Evolutionary conservation across 352 stramenopile genomes (phyloP).

Genomic region (Globisporangium spinosum): DNA sequence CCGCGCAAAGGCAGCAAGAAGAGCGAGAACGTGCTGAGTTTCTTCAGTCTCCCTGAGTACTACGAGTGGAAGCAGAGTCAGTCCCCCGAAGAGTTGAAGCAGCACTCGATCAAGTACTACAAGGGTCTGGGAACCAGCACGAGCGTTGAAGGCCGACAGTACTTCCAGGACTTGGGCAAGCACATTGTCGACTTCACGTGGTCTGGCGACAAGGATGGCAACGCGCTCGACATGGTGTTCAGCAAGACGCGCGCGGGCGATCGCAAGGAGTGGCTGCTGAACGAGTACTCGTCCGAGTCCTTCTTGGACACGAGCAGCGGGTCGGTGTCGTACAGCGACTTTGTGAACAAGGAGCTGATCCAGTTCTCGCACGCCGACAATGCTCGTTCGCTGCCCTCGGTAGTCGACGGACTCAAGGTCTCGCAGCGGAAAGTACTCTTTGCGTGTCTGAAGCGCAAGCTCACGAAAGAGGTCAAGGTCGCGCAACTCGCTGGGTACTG

Average conservation of each 20-base stretch:
- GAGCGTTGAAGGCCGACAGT: conserved; percentile 95
- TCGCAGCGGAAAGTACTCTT: conserved; percentile 98
- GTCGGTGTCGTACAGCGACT: conserved; percentile 92
- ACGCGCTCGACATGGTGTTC: conserved; percentile 99
- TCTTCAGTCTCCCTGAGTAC: conserved; percentile 98
- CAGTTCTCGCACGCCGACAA: conserved; percentile 98
- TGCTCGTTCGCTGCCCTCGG: conserved; percentile 92
- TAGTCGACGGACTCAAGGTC: conserved; percentile 97
- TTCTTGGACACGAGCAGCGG: conserved; percentile 93
- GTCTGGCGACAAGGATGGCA: conserved; percentile 65
- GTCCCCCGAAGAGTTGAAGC: conserved; percentile 55
- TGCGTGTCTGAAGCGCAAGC: conserved; percentile 97
- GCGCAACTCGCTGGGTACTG: conserved; percentile 99
- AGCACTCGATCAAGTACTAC: conserved; percentile 98
- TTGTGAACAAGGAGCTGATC: conserved; percentile 99
- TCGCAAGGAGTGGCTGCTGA: conserved; percentile 95
- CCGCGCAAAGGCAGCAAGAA: conserved; percentile 52
- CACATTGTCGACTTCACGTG: conserved; percentile 93
- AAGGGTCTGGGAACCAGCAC: conserved; percentile 99
- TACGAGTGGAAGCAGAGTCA: conserved; percentile 90
- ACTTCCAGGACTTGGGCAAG: conserved; percentile 95
- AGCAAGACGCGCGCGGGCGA: conserved; percentile 95
- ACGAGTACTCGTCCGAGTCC: conserved; percentile 80
- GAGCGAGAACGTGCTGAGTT: conserved; percentile 68
- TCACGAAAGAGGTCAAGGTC: conserved; percentile 99